Percentiles rank a stretch among this genome's conserved stretches.
Conservation (phyloP, 2,329 filamentous ascomycete species). For the Colletotrichum sp. region DNA sequence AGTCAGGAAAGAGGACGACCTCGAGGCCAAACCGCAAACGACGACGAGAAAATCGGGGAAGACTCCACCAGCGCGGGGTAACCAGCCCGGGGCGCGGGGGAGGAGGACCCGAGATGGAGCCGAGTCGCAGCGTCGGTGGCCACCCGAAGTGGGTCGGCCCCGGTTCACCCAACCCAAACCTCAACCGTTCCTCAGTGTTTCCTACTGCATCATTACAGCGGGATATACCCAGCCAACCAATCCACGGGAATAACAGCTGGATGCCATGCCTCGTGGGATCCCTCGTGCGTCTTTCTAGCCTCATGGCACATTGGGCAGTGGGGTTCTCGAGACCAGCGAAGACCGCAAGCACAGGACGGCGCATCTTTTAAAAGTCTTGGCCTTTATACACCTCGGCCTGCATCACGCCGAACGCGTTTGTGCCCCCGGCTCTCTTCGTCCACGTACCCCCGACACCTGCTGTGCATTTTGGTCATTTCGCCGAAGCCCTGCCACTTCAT, state of each 20-base stretch:
- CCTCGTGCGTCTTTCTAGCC: not conserved
- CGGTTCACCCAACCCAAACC: not conserved
- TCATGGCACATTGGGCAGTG: not conserved
- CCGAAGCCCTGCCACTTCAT: not conserved
- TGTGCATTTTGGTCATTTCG: not conserved
- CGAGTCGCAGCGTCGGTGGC: not conserved
- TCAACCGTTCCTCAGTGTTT: not conserved
- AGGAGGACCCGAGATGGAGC: slow-evolving; percentile 13
- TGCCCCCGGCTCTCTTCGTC: not conserved
- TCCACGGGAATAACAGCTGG: not conserved
- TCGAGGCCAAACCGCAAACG: not conserved
- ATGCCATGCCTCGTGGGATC: not conserved
- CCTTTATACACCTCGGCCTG: not conserved
- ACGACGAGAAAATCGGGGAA: slow-evolving; percentile 6
- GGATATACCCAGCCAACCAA: not conserved
- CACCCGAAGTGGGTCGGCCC: not conserved
- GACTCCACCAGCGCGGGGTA: slow-evolving; percentile 17
- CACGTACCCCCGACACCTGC: not conserved
- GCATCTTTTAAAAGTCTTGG: not conserved
- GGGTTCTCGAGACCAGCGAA: not conserved
- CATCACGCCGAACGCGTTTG: not conserved
- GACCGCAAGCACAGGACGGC: not conserved
- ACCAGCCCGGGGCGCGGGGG: slow-evolving; percentile 15
- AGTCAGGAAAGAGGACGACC: not conserved
- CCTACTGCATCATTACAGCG: no score